Conservation (phyloP, 2,329 filamentous ascomycete species). For the Fusarium duplospermum region DNA sequence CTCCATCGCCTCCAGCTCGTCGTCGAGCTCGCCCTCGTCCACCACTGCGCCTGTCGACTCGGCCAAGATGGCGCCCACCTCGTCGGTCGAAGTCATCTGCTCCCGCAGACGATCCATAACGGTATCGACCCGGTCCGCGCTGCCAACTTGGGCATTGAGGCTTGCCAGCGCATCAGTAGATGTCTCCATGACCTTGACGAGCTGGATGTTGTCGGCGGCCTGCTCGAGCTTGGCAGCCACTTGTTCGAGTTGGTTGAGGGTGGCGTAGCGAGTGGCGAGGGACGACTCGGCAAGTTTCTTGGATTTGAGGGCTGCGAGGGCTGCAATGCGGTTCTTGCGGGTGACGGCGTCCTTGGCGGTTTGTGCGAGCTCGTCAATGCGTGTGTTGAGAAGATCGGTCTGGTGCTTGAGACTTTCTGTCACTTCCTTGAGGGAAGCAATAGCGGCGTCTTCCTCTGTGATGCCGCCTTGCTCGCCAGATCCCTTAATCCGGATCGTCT, state of each 20-base stretch:
- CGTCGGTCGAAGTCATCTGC: conserved; percentile 84
- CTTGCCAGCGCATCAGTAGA: conserved; percentile 77
- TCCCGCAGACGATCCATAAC: conserved; percentile 81
- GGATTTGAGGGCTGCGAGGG: conserved; percentile 81
- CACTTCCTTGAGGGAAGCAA: conserved; percentile 85
- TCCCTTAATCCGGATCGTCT: conserved; percentile 79
- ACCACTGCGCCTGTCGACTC: conserved; percentile 67
- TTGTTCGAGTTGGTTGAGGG: conserved; percentile 84
- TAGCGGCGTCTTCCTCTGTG: conserved; percentile 81
- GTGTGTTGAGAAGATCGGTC: conserved; percentile 72
- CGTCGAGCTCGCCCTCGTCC: conserved; percentile 87
- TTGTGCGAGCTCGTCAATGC: conserved; percentile 72
- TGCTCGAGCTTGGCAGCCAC: conserved; percentile 86
- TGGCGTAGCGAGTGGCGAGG: conserved; percentile 76
- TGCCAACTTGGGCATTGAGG: conserved; percentile 83
- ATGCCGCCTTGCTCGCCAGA: conserved; percentile 65
- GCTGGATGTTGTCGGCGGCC: conserved; percentile 84
- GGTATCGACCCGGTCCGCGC: conserved; percentile 78
- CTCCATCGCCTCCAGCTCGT: conserved; percentile 85
- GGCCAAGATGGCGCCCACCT: conserved; percentile 81
- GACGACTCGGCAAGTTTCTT: conserved; percentile 85
- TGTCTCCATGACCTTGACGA: conserved; percentile 85
- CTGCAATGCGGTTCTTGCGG: conserved; percentile 78
- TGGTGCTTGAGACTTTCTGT: conserved; percentile 80
- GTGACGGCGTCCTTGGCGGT: conserved; percentile 77